Evolutionary conservation across 2,329 filamentous ascomycete genomes (phyloP).

Genomic region (Claviceps quebecensis): DNA sequence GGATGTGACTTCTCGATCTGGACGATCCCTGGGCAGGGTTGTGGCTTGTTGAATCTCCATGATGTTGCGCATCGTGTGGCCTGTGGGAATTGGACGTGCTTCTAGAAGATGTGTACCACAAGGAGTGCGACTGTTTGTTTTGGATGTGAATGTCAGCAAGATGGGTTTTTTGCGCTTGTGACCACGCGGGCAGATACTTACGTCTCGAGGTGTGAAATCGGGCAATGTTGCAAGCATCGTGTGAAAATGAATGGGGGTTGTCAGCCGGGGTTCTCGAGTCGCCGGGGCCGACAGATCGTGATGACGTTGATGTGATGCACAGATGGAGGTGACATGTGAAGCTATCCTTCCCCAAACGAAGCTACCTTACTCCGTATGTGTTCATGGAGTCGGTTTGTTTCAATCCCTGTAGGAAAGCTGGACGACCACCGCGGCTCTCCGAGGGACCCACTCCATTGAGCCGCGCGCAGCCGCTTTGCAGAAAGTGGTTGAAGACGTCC

Average conservation of each 20-base stretch:
- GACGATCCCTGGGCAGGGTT: slow-evolving; percentile 19
- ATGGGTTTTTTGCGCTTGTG: neutral
- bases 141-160: neutral
- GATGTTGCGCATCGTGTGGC: slow-evolving; percentile 19
- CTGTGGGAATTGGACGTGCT: slow-evolving; percentile 26
- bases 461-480: no score
- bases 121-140: slow-evolving; percentile 45
- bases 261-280: neutral
- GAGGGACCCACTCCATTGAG: no score
- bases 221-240: slow-evolving; percentile 50
- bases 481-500: no score
- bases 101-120: slow-evolving; percentile 59
- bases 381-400: neutral
- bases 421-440: no score
- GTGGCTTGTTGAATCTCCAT: slow-evolving; percentile 14
- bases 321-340: neutral
- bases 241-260: slow-evolving; percentile 5
- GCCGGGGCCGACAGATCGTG: neutral
- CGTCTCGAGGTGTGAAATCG: slow-evolving; percentile 55
- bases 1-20: slow-evolving; percentile 28
- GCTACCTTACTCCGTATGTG: no score
- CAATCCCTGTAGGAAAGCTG: no score
- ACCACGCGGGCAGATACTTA: slow-evolving; percentile 22
- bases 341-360: neutral
- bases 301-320: neutral